Conservation (phyloP, 306 rosid species). For the Rosa chinensis region DNA sequence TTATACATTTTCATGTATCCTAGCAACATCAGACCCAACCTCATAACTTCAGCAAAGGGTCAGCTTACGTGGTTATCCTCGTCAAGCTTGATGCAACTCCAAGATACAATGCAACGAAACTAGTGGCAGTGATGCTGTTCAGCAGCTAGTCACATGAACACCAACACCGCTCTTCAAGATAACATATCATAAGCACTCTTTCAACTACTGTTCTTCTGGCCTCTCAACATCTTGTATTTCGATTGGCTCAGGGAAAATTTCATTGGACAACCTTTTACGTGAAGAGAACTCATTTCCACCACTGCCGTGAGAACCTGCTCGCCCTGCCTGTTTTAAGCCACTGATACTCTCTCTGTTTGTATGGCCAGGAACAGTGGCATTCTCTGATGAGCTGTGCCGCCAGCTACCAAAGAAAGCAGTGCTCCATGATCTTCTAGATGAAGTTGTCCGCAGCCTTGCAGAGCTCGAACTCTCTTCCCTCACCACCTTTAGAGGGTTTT, state of each 20-base stretch:
- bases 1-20: not conserved
- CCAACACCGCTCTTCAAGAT: not conserved
- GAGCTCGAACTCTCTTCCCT: constrained; percentile 83
- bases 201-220: constrained; percentile 38
- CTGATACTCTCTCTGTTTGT: constrained; percentile 43
- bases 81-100: not conserved
- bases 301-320: constrained; percentile 71
- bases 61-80: not conserved
- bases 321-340: constrained; percentile 61
- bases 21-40: not conserved
- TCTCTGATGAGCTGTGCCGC: constrained; percentile 82
- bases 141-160: not conserved
- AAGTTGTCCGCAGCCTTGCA: constrained; percentile 66
- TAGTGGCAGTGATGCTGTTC: constrained; percentile 14
- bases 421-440: constrained; percentile 90
- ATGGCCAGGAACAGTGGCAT: constrained; percentile 39
- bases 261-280: constrained; percentile 72
- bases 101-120: not conserved
- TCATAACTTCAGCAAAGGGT: not conserved
- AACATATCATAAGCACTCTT: constrained; percentile 23
- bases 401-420: constrained; percentile 83
- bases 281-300: constrained; percentile 73
- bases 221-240: constrained; percentile 58
- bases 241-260: constrained; percentile 87
- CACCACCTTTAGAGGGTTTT: constrained; percentile 86